These are phyloP conservation scores for Quercus parvula DNA, from an alignment of 306 rosid species.

Conservation along the genomic window DNA sequence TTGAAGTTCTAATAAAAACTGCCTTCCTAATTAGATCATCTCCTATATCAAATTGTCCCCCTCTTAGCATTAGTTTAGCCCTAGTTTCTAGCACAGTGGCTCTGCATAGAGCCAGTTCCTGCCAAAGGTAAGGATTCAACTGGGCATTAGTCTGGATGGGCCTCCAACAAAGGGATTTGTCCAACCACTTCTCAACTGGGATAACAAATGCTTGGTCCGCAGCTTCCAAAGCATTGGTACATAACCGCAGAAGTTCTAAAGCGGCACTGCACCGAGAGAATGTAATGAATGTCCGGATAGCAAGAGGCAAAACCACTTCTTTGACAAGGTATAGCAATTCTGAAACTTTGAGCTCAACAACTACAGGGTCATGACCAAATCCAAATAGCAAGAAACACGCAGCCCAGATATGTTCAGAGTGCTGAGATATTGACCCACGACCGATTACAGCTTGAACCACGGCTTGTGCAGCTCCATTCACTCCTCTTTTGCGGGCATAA, in stretches of 20 bases:
- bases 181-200: slow-evolving; percentile 81
- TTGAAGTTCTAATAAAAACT: slow-evolving; percentile 73
- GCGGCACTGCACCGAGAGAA: slow-evolving; percentile 78
- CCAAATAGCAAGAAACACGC: slow-evolving; percentile 78
- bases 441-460: slow-evolving; percentile 64
- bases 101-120: slow-evolving; percentile 71
- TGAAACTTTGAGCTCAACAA: slow-evolving; percentile 65
- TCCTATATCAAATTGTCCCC: slow-evolving; percentile 75
- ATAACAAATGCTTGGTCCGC: slow-evolving; percentile 80
- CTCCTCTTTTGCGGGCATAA: slow-evolving; percentile 64
- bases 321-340: slow-evolving; percentile 61
- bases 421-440: slow-evolving; percentile 49
- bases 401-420: slow-evolving; percentile 76
- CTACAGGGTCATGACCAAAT: slow-evolving; percentile 68
- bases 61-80: slow-evolving; percentile 86
- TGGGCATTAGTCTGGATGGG: slow-evolving; percentile 78
- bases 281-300: slow-evolving; percentile 70
- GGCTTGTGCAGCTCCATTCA: slow-evolving; percentile 60
- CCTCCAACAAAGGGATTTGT: slow-evolving; percentile 79
- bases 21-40: slow-evolving; percentile 84
- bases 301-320: slow-evolving; percentile 69
- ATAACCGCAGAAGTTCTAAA: slow-evolving; percentile 70
- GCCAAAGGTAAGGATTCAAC: slow-evolving; percentile 87
- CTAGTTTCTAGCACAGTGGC: slow-evolving; percentile 83
- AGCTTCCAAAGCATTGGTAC: slow-evolving; percentile 78